Percentiles rank a stretch among this genome's conserved stretches.
These are phyloP conservation scores for Rhodotorula paludigena DNA, from an alignment of 768 basidiomycete species.

Conservation along the genomic window DNA sequence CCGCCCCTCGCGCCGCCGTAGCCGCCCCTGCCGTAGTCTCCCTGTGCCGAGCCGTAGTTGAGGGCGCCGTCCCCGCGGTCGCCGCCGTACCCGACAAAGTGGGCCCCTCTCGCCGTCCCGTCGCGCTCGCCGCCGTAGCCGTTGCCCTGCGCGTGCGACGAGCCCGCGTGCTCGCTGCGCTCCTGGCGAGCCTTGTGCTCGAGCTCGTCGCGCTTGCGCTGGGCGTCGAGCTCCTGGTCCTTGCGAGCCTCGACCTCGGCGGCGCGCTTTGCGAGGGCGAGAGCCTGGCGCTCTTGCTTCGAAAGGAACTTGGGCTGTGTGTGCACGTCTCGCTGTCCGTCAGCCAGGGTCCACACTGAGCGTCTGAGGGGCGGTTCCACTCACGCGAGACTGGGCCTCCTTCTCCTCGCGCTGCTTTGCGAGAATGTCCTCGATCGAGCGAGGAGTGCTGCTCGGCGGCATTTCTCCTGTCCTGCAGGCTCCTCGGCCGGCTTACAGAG, in stretches of 20 bases:
- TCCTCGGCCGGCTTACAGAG: too few relatives aligned
- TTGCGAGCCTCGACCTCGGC: conserved; percentile 73
- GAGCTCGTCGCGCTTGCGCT: conserved; percentile 62
- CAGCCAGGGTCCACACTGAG: background rate
- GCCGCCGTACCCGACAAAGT: background rate
- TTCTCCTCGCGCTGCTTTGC: conserved; percentile 82
- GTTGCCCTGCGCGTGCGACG: background rate
- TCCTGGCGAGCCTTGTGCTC: conserved; percentile 70
- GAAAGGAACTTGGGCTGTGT: conserved; percentile 85
- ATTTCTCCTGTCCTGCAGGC: background rate
- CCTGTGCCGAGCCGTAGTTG: conserved; percentile 10
- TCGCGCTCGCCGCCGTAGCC: background rate
- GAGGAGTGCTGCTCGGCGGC: conserved; percentile 50
- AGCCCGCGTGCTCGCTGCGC: conserved; percentile 47
- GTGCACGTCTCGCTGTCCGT: too few relatives aligned
- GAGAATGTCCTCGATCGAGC: conserved; percentile 82
- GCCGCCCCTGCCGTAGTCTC: background rate
- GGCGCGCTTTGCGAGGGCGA: conserved; percentile 80
- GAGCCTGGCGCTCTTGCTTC: conserved; percentile 80
- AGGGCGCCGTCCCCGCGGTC: background rate
- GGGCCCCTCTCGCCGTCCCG: background rate
- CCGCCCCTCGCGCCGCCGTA: conserved; percentile 48
- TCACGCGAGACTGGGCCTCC: conserved; percentile 81
- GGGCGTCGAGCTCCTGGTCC: conserved; percentile 60
- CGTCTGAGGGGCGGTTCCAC: conserved; percentile 3